A percentile compares a stretch with the other conserved stretches of the same genome.
Evolutionary conservation across 805 yeast species (phyloP).

Genomic region (Candida adriatica): DNA sequence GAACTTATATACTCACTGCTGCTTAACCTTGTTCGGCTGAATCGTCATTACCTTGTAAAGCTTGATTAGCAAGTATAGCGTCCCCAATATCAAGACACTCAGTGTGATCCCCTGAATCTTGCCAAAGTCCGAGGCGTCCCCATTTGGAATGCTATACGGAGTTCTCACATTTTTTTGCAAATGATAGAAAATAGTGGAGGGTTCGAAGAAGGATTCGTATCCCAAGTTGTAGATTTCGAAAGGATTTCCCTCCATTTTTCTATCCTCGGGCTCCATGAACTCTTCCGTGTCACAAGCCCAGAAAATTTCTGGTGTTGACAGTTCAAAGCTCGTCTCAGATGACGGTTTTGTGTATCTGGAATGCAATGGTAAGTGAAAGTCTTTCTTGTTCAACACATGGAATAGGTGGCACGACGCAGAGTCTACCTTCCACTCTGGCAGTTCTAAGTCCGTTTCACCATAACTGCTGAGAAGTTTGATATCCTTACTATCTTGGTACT

Average conservation of each 20-base stretch:
- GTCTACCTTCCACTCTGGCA: conserved; percentile 41
- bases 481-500: conserved; percentile 37
- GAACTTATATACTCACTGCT: no score
- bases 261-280: conserved; percentile 17
- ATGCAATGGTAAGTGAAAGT: conserved; percentile 38
- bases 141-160: conserved; percentile 36
- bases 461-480: conserved; percentile 32
- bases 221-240: conserved; percentile 36
- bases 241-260: conserved; percentile 25
- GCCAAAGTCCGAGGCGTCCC: conserved; percentile 25
- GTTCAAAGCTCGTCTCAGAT: conserved; percentile 13
- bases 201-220: conserved; percentile 39
- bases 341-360: conserved; percentile 43
- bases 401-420: conserved; percentile 41
- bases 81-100: conserved; percentile 27
- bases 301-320: conserved; percentile 37
- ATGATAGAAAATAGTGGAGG: conserved; percentile 36
- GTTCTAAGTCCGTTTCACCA: conserved; percentile 54
- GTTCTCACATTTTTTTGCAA: conserved; percentile 12
- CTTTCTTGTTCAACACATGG: conserved; percentile 21
- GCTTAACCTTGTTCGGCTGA: no score
- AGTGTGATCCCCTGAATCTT: conserved; percentile 31
- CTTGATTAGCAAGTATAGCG: conserved; percentile 26
- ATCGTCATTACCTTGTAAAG: no score
- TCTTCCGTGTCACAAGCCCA: conserved; percentile 40